Base-by-base conservation (phyloP, 257 asterid genomes). In the Nicotiana tabacum region DNA sequence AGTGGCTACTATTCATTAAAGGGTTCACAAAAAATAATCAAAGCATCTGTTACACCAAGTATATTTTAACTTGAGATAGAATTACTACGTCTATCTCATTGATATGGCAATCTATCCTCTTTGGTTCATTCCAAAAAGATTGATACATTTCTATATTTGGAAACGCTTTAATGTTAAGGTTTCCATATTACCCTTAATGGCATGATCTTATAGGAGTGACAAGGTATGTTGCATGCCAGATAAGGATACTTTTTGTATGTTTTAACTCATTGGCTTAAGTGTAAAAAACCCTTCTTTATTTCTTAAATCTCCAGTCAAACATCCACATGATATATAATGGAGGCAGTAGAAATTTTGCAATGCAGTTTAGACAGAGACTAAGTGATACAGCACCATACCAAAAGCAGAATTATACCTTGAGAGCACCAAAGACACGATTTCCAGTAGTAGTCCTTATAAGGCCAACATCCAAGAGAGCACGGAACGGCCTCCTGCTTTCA, bases 341-440 rank as follows among this genome's bases (percentile, higher is more conserved):
- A 53, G 17, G 4, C 2, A 53, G 16, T 53, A 53, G 6, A 11
- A 53, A 53, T 2, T 53, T 53, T 13, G 17, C 17, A 53, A 72
- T 57, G 64, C 64, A 16, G 64, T 57, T 57, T 57, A 57, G 64
- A 57, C 27, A 16, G 64, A 57, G 10, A 57, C 64, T 6, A 57
- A 5, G 64, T 57, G 64, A 57, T 46, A 37, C 79, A 15, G 62
- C 78, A 15, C 43, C 1, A 10, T 66, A 39, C 27, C 2, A 58
- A n/a, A 56, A 6, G 58, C 35, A 57, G n/a, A 7, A 21, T 11
- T 9, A n/a, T 87, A 90, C 95, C 97, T 91, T 92, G 29, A 90
- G 87, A 66, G 93, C 95, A 87, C 97, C 97, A 85, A 92, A 92
- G 35, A 91, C 91, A 84, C 97, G 93, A 53, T 92, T 92, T 66